These are phyloP conservation scores for Dissoconium aciculare DNA, from an alignment of 2,329 filamentous ascomycete species.

Conservation along the genomic window DNA sequence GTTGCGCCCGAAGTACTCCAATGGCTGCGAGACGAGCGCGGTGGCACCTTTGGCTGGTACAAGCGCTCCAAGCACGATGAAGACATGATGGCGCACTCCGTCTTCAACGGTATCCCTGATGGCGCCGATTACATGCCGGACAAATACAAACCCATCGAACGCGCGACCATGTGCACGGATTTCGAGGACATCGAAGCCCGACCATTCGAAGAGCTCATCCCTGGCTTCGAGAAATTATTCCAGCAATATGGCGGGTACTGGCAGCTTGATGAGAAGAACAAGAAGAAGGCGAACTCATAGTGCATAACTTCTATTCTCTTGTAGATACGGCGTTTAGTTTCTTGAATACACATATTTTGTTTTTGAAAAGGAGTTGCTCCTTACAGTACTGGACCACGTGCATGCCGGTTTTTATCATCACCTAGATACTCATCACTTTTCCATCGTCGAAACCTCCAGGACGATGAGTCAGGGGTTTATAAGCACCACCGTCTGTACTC, in stretches of 20 bases:
- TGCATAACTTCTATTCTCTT: too few species aligned
- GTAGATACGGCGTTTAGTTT: too few species aligned
- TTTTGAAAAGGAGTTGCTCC: too few species aligned
- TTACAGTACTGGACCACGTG: too few species aligned
- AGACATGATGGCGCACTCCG: slow-evolving; percentile 3
- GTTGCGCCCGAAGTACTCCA: slow-evolving; percentile 10
- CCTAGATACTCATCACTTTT: too few species aligned
- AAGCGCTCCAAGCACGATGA: slow-evolving; percentile 9
- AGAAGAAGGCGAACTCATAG: too few species aligned
- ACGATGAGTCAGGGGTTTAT: too few species aligned
- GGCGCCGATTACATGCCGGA: slow-evolving; percentile 1
- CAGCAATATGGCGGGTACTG: slow-evolving; percentile 18
- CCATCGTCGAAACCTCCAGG: too few species aligned
- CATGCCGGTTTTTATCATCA: too few species aligned
- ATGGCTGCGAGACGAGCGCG: slow-evolving; percentile 10
- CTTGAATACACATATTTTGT: too few species aligned
- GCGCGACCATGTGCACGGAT: slow-evolving; percentile 12
- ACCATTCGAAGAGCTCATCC: slow-evolving; percentile 15
- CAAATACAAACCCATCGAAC: neutral
- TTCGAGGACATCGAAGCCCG: slow-evolving; percentile 12
- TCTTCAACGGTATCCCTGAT: slow-evolving; percentile 3
- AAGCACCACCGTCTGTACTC: too few species aligned
- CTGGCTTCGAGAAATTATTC: slow-evolving; percentile 13
- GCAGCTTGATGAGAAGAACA: slow-evolving; percentile 11
- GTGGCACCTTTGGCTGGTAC: slow-evolving; percentile 17